Evolutionary conservation across 2,329 filamentous ascomycete genomes (phyloP).

Genomic region (Trichoderma hamatum): DNA sequence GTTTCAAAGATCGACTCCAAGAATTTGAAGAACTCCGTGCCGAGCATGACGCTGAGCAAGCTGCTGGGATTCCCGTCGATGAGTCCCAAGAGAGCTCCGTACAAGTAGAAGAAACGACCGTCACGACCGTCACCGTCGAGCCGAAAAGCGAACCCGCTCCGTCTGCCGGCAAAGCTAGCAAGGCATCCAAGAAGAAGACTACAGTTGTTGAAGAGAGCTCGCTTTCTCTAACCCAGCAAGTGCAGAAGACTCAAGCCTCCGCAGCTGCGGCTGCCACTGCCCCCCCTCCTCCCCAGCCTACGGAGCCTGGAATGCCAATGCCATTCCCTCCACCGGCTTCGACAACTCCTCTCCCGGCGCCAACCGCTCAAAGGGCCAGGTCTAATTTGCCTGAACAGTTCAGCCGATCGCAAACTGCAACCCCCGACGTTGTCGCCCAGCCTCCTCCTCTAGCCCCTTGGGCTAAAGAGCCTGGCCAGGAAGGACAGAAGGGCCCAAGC

Average conservation of each 20-base stretch:
- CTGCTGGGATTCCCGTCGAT: conserved; percentile 34
- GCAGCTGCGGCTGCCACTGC: conserved; percentile 41
- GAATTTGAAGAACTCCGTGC: conserved; percentile 81
- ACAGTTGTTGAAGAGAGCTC: conserved; percentile 37
- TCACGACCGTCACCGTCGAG: conserved; percentile 10
- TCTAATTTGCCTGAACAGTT: conserved; percentile 81
- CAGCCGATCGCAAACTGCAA: conserved; percentile 74
- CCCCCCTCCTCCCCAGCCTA: conserved; percentile 47
- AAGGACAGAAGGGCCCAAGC: conserved; percentile 79
- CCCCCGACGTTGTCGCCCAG: conserved; percentile 61
- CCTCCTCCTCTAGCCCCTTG: conserved; percentile 85
- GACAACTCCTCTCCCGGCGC: conserved; percentile 81
- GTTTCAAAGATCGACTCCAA: conserved; percentile 71
- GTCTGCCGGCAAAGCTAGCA: conserved; percentile 33
- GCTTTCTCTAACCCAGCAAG: conserved; percentile 79
- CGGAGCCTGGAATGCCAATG: conserved; percentile 69
- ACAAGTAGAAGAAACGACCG: conserved; percentile 6
- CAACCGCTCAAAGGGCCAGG: conserved; percentile 80
- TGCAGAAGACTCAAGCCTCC: conserved; percentile 70
- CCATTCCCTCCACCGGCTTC: conserved; percentile 74
- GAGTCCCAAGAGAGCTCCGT: conserved; percentile 11
- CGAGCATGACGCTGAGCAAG: conserved; percentile 65
- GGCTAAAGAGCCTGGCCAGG: conserved; percentile 80
- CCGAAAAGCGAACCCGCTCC: conserved; percentile 23
- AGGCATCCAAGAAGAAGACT: conserved; percentile 40